Evolutionary conservation across 345 rosid species (phyloP), one percentile per base, ranked within the genome.

Genomic region (Physaria fendleri): DNA sequence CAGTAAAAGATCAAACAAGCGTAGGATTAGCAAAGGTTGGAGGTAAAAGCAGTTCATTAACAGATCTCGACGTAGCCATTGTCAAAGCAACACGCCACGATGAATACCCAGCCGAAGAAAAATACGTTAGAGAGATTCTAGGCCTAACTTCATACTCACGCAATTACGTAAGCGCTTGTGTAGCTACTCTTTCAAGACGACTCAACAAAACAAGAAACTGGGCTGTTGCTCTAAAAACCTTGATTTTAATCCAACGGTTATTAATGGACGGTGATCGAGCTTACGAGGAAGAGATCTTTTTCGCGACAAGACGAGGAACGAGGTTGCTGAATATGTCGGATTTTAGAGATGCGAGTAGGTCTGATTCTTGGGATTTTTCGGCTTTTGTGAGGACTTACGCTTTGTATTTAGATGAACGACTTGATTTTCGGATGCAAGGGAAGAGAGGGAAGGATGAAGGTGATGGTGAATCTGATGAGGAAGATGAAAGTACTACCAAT

Each of bases 381-480:
- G 94, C 99, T 0, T 86, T 89, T 37, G 91, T 93, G 21, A 59
- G 97, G 4, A 83, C 91, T 2, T 86, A 78, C 27, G 88, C 94
- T 1, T 24, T 82, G 16, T 86, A 83, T 76, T 83, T 93, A 2
- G 97, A 89, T 11, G 91, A 89, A 22, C 66, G 78, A 63, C 80
- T 89, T 4, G 97, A 89, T 68, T 85, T 62, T 51, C 68, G 64
- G 33, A 86, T 93, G 89, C 82, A 72, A 32, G 78, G 83, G 5
- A 65, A 70, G 37, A 79, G 78, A 20, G 84, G 81, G 63, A 82
- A 61, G 58, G 56, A 79, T 1, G 66, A 82, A 40, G 20, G 21
- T 71, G 43, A 59, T 65, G 50, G 62, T 85, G 50, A 68, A 13
- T 32, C 52, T 1, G 79, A 69, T 1, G 87, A 82, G 2, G 87